Conservation (phyloP, 2,329 filamentous ascomycete species). For the Corynespora cassiicola region DNA sequence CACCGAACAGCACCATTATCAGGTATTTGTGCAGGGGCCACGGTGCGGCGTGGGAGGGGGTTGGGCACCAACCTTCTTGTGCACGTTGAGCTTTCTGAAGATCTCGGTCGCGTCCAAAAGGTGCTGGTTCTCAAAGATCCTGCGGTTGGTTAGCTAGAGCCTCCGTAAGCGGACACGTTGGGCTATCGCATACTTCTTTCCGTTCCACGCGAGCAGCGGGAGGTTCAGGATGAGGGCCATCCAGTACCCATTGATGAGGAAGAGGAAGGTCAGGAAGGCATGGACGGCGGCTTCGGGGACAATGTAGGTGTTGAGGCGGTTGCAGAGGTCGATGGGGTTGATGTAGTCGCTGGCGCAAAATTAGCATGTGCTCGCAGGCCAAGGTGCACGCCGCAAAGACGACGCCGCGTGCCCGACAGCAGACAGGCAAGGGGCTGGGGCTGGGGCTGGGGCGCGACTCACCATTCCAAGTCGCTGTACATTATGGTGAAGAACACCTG, state of each 20-base stretch:
- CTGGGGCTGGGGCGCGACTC: constrained; percentile 51
- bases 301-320: constrained; percentile 99
- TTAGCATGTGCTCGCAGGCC: constrained; percentile 32
- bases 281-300: constrained; percentile 98
- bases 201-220: constrained; percentile 90
- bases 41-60: neutral
- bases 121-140: constrained; percentile 97
- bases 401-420: neutral
- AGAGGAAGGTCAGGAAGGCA: constrained; percentile 92
- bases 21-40: too few species aligned
- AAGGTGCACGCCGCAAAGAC: neutral
- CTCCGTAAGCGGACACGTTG: neutral
- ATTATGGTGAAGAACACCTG: constrained; percentile 99
- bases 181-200: constrained; percentile 86
- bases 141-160: constrained; percentile 53
- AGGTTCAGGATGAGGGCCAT: constrained; percentile 89
- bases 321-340: constrained; percentile 99
- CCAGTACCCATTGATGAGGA: constrained; percentile 99
- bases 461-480: constrained; percentile 99
- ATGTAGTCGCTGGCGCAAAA: constrained; percentile 84
- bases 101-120: constrained; percentile 98
- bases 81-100: constrained; percentile 97
- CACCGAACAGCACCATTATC: too few species aligned
- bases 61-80: constrained; percentile 80
- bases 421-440: neutral